Base-by-base conservation (phyloP, 306 rosid genomes). In the Boehmeria nivea region DNA sequence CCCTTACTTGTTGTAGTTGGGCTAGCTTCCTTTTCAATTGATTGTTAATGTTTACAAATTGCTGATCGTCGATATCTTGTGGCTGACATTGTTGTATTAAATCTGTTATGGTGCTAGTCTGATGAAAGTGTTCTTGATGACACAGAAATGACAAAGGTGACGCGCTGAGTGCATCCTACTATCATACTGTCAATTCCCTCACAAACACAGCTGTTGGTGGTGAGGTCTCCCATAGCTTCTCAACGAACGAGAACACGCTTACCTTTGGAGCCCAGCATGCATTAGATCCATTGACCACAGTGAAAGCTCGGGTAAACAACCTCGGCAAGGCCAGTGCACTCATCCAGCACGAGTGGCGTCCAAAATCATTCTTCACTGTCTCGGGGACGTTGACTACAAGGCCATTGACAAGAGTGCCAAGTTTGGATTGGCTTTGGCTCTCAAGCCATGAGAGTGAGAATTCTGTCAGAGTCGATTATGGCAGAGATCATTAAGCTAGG, bases 281-380 rank as follows among this genome's bases (percentile, higher is more conserved):
- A 3, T 53, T 85, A 17, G 97, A 89, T 55, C 85, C 87, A 6
- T 70, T 83, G 74, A 89, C 97, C 67, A 54, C 85, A 0, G 55
- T 73, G 50, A 89, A 89, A 67, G 87, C 83, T 22, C 83, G 95
- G 0, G 72, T 81, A 54, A 89, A 85, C 87, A 81, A 89, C 70
- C 28, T 37, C 1, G 97, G 97, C 54, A 78, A 64, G 74, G 89
- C 74, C 23, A 85, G 44, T 8, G 95, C 95, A 37, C 95, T 89
- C 40, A 73, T 89, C 72, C 97, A 85, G 87, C 95, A 89, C 0
- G 89, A 89, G 75, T 89, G 97, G 97, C 97, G 97, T 18, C 89
- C 97, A 46, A 89, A 71, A 15, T 89, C 97, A 13, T 72, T 78
- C 57, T 73, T 89, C 82, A 85, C 97, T 55, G 24, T 89, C 67